phyloP scores from a whole-genome alignment of 129 eudicot genomes.

The Pittosporum tobira region DNA sequence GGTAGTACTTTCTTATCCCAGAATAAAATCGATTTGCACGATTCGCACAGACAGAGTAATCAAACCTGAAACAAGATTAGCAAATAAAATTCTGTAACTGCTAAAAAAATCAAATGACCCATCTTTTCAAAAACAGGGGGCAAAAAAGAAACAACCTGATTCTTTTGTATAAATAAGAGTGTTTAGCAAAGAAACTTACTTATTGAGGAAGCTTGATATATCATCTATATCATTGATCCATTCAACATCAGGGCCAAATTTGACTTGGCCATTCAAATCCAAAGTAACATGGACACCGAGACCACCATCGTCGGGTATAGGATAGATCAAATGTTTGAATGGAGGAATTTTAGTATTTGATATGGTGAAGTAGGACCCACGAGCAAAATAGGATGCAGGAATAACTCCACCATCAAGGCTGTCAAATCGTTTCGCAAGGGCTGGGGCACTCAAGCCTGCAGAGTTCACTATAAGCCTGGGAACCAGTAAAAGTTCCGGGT shows the following conservation, averaged over 20 bases:
- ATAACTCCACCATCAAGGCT: conserved; percentile 30
- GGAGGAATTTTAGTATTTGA: conserved; percentile 49
- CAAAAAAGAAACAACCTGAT: neutral
- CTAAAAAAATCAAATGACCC: neutral
- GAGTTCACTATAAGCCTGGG: conserved; percentile 75
- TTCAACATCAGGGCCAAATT: conserved; percentile 90
- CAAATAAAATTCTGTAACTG: conserved; percentile 1
- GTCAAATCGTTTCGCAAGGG: conserved; percentile 53
- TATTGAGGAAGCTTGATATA: conserved; percentile 55
- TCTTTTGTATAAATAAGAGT: neutral
- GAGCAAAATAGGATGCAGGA: conserved; percentile 60
- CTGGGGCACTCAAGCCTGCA: conserved; percentile 70
- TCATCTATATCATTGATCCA: conserved; percentile 60
- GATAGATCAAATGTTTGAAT: conserved; percentile 71
- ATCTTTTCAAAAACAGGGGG: neutral
- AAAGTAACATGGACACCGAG: conserved; percentile 90
- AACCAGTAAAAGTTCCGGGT: conserved; percentile 53
- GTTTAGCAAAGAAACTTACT: conserved; percentile 31
- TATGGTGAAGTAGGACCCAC: conserved; percentile 79
- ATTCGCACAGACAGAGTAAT: conserved; percentile 54
- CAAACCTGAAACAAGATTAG: conserved; percentile 42
- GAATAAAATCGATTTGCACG: conserved; percentile 69
- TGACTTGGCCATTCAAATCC: conserved; percentile 78
- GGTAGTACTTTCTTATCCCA: conserved; percentile 73
- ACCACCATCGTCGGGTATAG: conserved; percentile 94